A percentile compares a stretch with the other conserved stretches of the same genome.
phyloP scores from a whole-genome alignment of 75 land plant genomes.

The Pinus tabuliformis region DNA sequence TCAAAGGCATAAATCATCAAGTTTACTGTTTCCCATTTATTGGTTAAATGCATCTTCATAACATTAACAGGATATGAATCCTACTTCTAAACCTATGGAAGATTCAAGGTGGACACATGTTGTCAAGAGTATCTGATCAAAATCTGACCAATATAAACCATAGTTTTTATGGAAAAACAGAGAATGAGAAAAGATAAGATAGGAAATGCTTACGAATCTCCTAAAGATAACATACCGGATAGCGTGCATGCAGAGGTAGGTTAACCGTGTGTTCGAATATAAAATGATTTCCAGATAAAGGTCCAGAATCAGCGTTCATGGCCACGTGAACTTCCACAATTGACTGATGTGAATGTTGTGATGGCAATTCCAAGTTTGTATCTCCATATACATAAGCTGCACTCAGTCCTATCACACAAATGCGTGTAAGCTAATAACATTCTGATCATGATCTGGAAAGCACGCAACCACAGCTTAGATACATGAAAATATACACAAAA shows the following conservation, averaged over 20 bases:
- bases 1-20: no score
- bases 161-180: neutral
- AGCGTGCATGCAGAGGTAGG: constrained; percentile 5
- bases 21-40: no score
- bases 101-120: no score
- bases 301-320: neutral
- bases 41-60: no score
- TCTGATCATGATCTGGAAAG: neutral
- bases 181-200: neutral
- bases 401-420: neutral
- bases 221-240: neutral
- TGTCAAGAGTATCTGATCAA: no score
- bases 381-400: constrained; percentile 15
- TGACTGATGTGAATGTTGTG: constrained; percentile 4
- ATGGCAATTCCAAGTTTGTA: constrained; percentile 9
- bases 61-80: no score
- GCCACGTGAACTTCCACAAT: constrained; percentile 9
- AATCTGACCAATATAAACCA: neutral
- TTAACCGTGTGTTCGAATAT: neutral
- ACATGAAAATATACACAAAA: neutral
- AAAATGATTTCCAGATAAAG: neutral
- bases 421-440: neutral
- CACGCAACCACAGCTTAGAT: neutral
- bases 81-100: no score
- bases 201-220: neutral